Evolutionary conservation across 179 eudicot genomes (phyloP), one percentile per base, ranked within the genome.

Genomic region (Pouteria campechiana): DNA sequence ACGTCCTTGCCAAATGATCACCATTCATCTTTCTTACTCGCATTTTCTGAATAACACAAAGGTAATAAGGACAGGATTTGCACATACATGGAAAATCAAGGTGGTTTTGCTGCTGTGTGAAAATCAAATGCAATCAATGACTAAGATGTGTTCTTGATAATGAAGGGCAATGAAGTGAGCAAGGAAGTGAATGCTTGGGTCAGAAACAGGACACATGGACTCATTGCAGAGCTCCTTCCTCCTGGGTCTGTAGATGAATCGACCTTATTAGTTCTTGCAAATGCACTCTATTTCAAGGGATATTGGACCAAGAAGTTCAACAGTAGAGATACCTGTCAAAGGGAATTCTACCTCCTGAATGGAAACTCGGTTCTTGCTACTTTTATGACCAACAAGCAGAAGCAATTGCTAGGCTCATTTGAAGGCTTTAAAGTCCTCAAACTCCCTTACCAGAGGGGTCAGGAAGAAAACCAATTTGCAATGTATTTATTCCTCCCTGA

Each of bases 401-500:
- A 19, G 5, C 11, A 2, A 17, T 8, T 7, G 18, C 21, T n/a
- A 7, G 24, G 24, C 2, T 17, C 11, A 3, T 17, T 17, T 37
- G n/a, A 37, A 17, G 42, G 42, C 22, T 37, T 17, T 14, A 17
- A 7, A 37, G 2, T 37, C n/a, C 23, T 19, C n/a, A 37, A 37
- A 0, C 18, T 37, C 24, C 42, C 42, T 2, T 37, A 37, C n/a
- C 42, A 18, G 21, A 18, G 10, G 3, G 24, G 25, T 16, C 1
- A 37, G n/a, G 46, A 11, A 7, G 3, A 6, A n/a, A 33, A 22
- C 12, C 5, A 11, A 7, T 58, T 41, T 30, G 27, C 39, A 0
- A 41, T 58, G 57, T 50, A 49, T 24, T 41, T 58, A 4, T 50
- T 58, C 22, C 56, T 49, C 14, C 56, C 64, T 7, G 31, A 58